phyloP scores from a whole-genome alignment of 495 filamentous ascomycete genomes.

The Xylaria scruposa region DNA sequence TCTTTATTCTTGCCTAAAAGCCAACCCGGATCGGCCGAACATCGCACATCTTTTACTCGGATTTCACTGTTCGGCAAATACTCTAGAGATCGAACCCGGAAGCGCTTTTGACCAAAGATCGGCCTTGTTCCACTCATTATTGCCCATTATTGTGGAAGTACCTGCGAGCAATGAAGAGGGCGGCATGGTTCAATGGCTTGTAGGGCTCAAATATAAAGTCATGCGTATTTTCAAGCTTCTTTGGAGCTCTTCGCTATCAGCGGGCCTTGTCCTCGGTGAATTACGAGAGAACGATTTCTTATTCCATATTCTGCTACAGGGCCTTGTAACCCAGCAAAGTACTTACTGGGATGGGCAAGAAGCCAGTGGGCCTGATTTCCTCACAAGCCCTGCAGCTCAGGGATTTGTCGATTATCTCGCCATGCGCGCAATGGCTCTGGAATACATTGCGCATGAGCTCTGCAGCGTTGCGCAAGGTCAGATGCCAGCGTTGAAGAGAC shows the following conservation, averaged over 20 bases:
- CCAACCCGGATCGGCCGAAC: slow-evolving; percentile 72
- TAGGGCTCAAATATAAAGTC: slow-evolving; percentile 73
- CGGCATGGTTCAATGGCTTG: slow-evolving; percentile 71
- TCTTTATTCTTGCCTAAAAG: slow-evolving; percentile 75
- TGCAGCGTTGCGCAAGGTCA: slow-evolving; percentile 72
- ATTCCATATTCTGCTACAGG: slow-evolving; percentile 68
- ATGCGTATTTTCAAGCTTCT: slow-evolving; percentile 79
- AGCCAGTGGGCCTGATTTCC: slow-evolving; percentile 61
- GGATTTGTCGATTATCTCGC: slow-evolving; percentile 76
- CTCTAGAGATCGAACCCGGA: slow-evolving; percentile 66
- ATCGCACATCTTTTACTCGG: slow-evolving; percentile 91
- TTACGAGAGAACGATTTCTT: slow-evolving; percentile 78
- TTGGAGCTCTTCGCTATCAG: slow-evolving; percentile 85
- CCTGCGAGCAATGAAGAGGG: slow-evolving; percentile 65
- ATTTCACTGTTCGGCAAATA: slow-evolving; percentile 73
- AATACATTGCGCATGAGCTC: slow-evolving; percentile 85
- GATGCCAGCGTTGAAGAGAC: slow-evolving; percentile 74
- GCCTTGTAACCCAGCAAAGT: slow-evolving; percentile 66
- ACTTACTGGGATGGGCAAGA: slow-evolving; percentile 72
- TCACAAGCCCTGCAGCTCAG: slow-evolving; percentile 64
- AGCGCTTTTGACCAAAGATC: slow-evolving; percentile 68
- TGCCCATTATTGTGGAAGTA: slow-evolving; percentile 68
- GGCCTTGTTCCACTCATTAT: slow-evolving; percentile 83
- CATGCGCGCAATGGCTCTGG: slow-evolving; percentile 73
- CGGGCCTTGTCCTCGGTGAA: slow-evolving; percentile 73